Evolutionary conservation across 805 yeast species (phyloP), one percentile per base, ranked within the genome.

Genomic region (Candida suzukii): DNA sequence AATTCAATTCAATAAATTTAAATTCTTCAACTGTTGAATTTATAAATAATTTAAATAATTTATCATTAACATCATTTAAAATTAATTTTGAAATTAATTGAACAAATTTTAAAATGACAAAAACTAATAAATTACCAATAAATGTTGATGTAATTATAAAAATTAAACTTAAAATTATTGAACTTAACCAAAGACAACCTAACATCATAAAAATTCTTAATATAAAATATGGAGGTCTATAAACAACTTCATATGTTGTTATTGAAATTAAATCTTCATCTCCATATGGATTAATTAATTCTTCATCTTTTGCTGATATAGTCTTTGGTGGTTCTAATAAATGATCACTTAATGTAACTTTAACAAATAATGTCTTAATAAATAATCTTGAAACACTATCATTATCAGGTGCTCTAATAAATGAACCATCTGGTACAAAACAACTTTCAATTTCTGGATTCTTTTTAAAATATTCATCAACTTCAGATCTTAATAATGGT

Each of bases 321-420:
- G 61, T 65, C 20, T 64, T 58, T 5, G 64, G 38, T 17, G 69
- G 67, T 20, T 64, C 66, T 32, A 83, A 58, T 13, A 83, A 69
- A 38, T 73, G 68, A 57, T 90, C 95, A 49, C 80, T 83, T 49
- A 78, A 80, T 1, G 95, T 85, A 2, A 91, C 97, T 0, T 88
- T 77, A 1, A 85, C 82, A 63, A 93, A 93, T 43, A 88, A 62
- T 37, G 75, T 73, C 49, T 75, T 77, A 26, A 80, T 74, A 47
- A 70, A 78, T 37, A 72, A 73, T 43, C 88, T 66, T 0, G 91
- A 76, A 18, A 83, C 79, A 14, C 80, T 80, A 56, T 90, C 97
- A 48, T 75, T 75, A 44, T 78, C 82, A 1, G 99, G 99, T 1
- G 88, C 99, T 42, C 98, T 76, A 27, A 90, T 77, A 52, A 76